These are phyloP conservation scores for Crepidotus sp. DNA, from an alignment of 1,284 basidiomycete species.

Conservation along the genomic window DNA sequence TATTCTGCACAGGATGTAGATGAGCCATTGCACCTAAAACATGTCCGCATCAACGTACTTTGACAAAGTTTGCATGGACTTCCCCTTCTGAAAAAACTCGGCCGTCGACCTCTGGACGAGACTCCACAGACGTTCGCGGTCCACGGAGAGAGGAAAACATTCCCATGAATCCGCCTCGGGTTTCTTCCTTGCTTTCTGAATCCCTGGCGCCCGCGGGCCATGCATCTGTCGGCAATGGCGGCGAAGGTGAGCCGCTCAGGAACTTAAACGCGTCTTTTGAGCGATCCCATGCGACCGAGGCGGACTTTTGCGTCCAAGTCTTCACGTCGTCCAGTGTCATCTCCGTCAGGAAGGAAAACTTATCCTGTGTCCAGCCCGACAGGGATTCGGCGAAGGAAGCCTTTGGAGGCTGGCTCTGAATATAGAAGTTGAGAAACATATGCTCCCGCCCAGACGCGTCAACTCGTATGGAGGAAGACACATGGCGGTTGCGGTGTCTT, in stretches of 20 bases:
- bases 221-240: constrained; percentile 26
- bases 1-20: constrained; percentile 40
- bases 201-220: constrained; percentile 25
- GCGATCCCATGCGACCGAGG: constrained; percentile 34
- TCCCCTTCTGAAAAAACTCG: constrained; percentile 63
- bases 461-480: constrained; percentile 62
- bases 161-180: constrained; percentile 48
- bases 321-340: constrained; percentile 47
- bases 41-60: constrained; percentile 39
- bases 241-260: constrained; percentile 49
- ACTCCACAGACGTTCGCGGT: constrained; percentile 27
- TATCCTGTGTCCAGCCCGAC: constrained; percentile 35
- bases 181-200: constrained; percentile 31
- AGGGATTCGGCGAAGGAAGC: constrained; percentile 34
- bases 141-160: constrained; percentile 61
- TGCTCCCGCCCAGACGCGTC: constrained; percentile 68
- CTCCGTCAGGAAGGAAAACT: constrained; percentile 33
- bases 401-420: constrained; percentile 46
- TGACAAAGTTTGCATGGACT: constrained; percentile 67
- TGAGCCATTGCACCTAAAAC: constrained; percentile 10
- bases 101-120: constrained; percentile 29
- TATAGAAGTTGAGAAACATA: constrained; percentile 72
- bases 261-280: constrained; percentile 55
- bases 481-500: constrained; percentile 70
- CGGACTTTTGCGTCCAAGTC: constrained; percentile 35